Percentiles rank a stretch among this genome's conserved stretches.
phyloP scores from a whole-genome alignment of 1,284 basidiomycete genomes.

The Ganoderma lingzhi region DNA sequence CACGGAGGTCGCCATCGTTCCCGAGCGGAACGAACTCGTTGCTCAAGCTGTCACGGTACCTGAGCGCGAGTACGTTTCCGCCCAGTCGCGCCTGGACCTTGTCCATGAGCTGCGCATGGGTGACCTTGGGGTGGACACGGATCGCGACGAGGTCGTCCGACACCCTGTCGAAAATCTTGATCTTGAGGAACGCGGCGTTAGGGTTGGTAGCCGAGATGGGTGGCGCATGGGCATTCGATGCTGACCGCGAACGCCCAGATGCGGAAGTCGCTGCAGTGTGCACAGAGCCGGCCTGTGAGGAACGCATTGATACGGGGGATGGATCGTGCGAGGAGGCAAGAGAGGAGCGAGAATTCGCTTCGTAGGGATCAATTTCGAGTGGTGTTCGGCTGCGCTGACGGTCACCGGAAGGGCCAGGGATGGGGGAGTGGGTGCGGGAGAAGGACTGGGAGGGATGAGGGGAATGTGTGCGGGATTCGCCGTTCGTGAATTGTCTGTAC shows the following conservation, averaged over 20 bases:
- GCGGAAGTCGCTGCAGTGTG: constrained; percentile 46
- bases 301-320: constrained; percentile 54
- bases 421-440: constrained; percentile 58
- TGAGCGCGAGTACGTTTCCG: constrained; percentile 70
- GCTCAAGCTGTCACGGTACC: constrained; percentile 78
- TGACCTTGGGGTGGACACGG: constrained; percentile 94
- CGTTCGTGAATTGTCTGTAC: constrained; percentile 35
- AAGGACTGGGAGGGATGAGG: constrained; percentile 46
- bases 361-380: constrained; percentile 39
- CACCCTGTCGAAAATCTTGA: constrained; percentile 95
- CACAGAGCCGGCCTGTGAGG: constrained; percentile 54
- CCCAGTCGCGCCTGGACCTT: constrained; percentile 92
- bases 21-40: constrained; percentile 72
- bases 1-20: constrained; percentile 75
- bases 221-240: constrained; percentile 66
- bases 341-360: constrained; percentile 40
- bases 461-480: constrained; percentile 43
- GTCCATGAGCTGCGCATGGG: constrained; percentile 85
- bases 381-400: constrained; percentile 35
- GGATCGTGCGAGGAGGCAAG: constrained; percentile 46
- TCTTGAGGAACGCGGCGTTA: constrained; percentile 91
- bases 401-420: constrained; percentile 28
- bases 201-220: constrained; percentile 79
- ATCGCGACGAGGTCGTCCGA: constrained; percentile 97
- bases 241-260: constrained; percentile 59